These are phyloP conservation scores for Borealophlyctis nickersoniae DNA, from an alignment of 192 early-diverging fungal species.

Conservation along the genomic window DNA sequence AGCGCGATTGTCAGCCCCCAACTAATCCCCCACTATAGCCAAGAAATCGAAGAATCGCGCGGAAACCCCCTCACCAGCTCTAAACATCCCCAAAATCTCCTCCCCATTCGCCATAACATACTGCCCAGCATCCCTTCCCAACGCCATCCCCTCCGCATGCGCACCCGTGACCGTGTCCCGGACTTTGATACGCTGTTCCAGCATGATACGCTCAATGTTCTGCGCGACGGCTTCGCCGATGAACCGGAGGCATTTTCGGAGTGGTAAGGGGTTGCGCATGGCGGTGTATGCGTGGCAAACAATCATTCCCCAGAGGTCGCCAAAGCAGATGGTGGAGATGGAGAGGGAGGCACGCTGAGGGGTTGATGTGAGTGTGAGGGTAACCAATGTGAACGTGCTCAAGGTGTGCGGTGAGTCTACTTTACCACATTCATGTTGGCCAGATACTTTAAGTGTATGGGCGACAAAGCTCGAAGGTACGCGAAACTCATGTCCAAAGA, in stretches of 20 bases:
- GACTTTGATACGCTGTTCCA: neutral
- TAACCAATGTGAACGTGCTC: neutral
- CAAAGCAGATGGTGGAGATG: neutral
- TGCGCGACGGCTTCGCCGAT: neutral
- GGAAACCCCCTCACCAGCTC: neutral
- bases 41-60: too few relatives aligned
- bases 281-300: neutral
- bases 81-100: neutral
- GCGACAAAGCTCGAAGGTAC: constrained; percentile 1
- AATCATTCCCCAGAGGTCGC: neutral
- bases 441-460: constrained; percentile 11
- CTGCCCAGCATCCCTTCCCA: neutral
- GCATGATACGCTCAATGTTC: neutral
- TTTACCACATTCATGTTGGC: constrained; percentile 12
- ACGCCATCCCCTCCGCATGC: neutral
- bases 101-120: neutral
- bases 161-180: neutral
- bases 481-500: constrained; percentile 4
- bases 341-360: neutral
- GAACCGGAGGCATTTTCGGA: neutral
- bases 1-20: too few relatives aligned
- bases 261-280: neutral
- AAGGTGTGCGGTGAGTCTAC: neutral
- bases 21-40: too few relatives aligned
- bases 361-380: neutral